These are phyloP conservation scores for Psilocybe mexicana DNA, from an alignment of 1,284 basidiomycete species.

Conservation along the genomic window DNA sequence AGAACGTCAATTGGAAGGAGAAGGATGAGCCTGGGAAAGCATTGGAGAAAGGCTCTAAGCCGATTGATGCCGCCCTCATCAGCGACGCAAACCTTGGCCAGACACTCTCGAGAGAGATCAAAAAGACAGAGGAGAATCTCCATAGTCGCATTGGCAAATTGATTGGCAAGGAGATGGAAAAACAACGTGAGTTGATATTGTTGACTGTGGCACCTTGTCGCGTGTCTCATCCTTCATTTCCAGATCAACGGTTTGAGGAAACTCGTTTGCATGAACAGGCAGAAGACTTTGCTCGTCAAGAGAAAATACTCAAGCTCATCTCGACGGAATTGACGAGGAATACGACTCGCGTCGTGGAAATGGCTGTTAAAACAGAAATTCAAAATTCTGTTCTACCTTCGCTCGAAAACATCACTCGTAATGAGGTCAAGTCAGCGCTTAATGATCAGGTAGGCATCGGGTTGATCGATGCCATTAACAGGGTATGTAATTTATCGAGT, in stretches of 20 bases:
- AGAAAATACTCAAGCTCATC: conserved; percentile 83
- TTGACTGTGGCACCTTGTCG: neutral
- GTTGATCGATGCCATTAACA: conserved; percentile 68
- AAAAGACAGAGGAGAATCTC: conserved; percentile 77
- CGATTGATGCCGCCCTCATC: conserved; percentile 41
- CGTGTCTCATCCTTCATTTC: neutral
- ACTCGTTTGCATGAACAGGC: conserved; percentile 72
- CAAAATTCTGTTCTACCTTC: conserved; percentile 79
- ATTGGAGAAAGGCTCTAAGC: conserved; percentile 49
- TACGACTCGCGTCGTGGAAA: conserved; percentile 81
- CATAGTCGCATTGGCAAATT: conserved; percentile 71
- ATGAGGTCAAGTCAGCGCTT: conserved; percentile 72
- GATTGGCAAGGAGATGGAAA: conserved; percentile 83
- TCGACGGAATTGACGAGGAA: conserved; percentile 82
- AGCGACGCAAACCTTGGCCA: conserved; percentile 56
- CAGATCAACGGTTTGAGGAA: conserved; percentile 81
- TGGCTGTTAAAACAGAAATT: conserved; percentile 79
- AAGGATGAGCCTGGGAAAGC: conserved; percentile 46
- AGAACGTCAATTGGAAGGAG: conserved; percentile 66
- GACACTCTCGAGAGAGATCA: conserved; percentile 69
- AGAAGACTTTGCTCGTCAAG: conserved; percentile 78
- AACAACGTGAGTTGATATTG: conserved; percentile 60
- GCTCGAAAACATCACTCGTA: conserved; percentile 75
- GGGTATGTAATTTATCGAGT: conserved; percentile 46
- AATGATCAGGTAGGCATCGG: conserved; percentile 75